Evolutionary conservation across 768 basidiomycete species (phyloP).

Genomic region (Trametes meyenii): DNA sequence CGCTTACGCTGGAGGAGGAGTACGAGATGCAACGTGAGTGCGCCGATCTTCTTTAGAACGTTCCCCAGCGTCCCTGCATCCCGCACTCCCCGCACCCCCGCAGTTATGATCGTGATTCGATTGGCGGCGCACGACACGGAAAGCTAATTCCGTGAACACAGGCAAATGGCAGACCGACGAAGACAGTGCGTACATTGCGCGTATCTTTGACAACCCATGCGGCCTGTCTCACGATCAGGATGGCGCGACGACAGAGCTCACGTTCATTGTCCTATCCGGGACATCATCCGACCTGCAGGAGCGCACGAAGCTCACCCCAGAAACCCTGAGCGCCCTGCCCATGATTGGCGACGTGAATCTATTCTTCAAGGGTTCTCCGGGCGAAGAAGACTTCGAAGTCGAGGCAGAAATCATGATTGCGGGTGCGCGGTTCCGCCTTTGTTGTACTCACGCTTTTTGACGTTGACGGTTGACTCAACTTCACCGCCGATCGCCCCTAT

Average conservation of each 20-base stretch:
- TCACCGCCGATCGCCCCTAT: background rate
- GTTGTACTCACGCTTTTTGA: background rate
- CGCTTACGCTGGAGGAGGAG: slow-evolving; percentile 78
- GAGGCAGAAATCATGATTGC: slow-evolving; percentile 96
- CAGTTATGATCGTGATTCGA: background rate
- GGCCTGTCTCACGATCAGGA: slow-evolving; percentile 3
- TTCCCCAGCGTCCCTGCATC: background rate
- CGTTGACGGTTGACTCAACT: background rate
- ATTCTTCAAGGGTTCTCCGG: slow-evolving; percentile 65
- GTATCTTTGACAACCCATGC: background rate
- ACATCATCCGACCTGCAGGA: slow-evolving; percentile 8
- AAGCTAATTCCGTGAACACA: slow-evolving; percentile 34
- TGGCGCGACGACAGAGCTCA: slow-evolving; percentile 58
- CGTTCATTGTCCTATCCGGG: slow-evolving; percentile 82
- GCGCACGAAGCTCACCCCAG: slow-evolving; percentile 16
- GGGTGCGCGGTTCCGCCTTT: slow-evolving; percentile 43
- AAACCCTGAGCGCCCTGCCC: slow-evolving; percentile 42
- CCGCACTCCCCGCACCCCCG: background rate
- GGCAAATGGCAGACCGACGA: slow-evolving; percentile 86
- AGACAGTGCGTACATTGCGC: slow-evolving; percentile 58
- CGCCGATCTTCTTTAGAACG: background rate
- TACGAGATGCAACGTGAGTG: slow-evolving; percentile 84
- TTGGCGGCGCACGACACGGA: background rate
- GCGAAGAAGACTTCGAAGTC: slow-evolving; percentile 53
- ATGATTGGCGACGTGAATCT: slow-evolving; percentile 96